phyloP scores from a whole-genome alignment of 306 rosid species.

The Pterocarpus santalinus region DNA sequence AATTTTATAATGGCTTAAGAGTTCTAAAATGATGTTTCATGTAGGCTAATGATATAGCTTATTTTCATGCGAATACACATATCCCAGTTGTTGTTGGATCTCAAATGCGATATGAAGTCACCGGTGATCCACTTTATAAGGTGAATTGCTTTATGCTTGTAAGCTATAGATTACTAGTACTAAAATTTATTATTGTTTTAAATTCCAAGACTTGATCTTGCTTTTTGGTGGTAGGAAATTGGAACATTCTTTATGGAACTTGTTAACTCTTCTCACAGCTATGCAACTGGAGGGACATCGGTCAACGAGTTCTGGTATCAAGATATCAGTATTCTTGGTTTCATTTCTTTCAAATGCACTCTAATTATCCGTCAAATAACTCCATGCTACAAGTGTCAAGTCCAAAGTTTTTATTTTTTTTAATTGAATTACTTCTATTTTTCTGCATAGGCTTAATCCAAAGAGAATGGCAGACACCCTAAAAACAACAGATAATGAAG shows the following conservation, averaged over 20 bases:
- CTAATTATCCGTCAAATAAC: conserved; percentile 17
- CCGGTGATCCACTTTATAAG: conserved; percentile 84
- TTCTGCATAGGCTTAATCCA: conserved; percentile 67
- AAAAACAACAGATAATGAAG: conserved; percentile 67
- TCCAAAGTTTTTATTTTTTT: neutral
- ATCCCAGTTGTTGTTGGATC: conserved; percentile 79
- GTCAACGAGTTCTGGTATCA: conserved; percentile 75
- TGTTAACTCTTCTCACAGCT: conserved; percentile 83
- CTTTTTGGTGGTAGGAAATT: conserved; percentile 62
- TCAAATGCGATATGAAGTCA: conserved; percentile 81
- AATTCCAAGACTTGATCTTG: conserved; percentile 10
- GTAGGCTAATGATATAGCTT: conserved; percentile 75
- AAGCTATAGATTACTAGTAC: neutral
- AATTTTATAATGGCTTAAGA: neutral
- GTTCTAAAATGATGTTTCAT: conserved; percentile 3
- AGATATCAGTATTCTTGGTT: conserved; percentile 13
- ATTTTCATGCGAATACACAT: conserved; percentile 80
- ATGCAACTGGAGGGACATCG: conserved; percentile 96
- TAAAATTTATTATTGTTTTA: neutral
- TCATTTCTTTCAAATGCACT: conserved; percentile 40
- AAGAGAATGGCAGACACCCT: conserved; percentile 65
- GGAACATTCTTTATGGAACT: conserved; percentile 76
- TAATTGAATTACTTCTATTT: conserved; percentile 17
- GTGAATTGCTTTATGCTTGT: conserved; percentile 47
- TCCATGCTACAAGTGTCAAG: conserved; percentile 4